Evolutionary conservation across 2,329 filamentous ascomycete species (phyloP).

Genomic region (Ascocoryne sarcoides): DNA sequence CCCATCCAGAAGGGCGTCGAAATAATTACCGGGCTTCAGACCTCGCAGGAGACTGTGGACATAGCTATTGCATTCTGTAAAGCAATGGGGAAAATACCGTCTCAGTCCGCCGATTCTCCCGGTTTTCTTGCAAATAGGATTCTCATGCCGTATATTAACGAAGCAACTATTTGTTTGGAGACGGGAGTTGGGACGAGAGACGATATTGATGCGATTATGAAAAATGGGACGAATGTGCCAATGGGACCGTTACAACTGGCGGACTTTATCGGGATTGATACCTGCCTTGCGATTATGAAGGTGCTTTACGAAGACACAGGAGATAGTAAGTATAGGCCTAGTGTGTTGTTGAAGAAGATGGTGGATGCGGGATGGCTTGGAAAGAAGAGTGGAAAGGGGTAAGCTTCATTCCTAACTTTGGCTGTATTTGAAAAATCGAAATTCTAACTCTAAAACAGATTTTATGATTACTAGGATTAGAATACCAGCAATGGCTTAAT

Average conservation of each 20-base stretch:
- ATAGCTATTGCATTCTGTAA: slow-evolving; percentile 79
- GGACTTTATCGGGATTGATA: slow-evolving; percentile 96
- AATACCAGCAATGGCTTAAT: too few species aligned
- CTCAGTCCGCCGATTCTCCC: slow-evolving; percentile 78
- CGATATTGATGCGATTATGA: slow-evolving; percentile 97
- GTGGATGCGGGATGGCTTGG: slow-evolving; percentile 96
- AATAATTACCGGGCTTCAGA: slow-evolving; percentile 92
- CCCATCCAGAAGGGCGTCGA: slow-evolving; percentile 96
- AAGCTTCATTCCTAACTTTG: slow-evolving; percentile 7
- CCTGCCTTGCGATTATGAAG: slow-evolving; percentile 94
- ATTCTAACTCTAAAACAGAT: slow-evolving; percentile 21
- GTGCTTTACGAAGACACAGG: slow-evolving; percentile 86
- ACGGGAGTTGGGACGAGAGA: slow-evolving; percentile 83
- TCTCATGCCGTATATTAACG: slow-evolving; percentile 98
- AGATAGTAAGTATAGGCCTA: slow-evolving; percentile 90
- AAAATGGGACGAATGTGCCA: slow-evolving; percentile 96
- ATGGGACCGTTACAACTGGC: slow-evolving; percentile 93
- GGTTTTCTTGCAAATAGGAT: slow-evolving; percentile 96
- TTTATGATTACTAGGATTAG: slow-evolving; percentile 27
- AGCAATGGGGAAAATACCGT: slow-evolving; percentile 87
- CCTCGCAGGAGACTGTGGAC: slow-evolving; percentile 70
- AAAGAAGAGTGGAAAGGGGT: slow-evolving; percentile 91
- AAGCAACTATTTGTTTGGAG: slow-evolving; percentile 92
- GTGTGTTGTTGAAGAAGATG: slow-evolving; percentile 84
- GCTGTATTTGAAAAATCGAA: too few species aligned